These are phyloP conservation scores for Coniochaeta sp. DNA, from an alignment of 2,329 filamentous ascomycete species.

Conservation along the genomic window DNA sequence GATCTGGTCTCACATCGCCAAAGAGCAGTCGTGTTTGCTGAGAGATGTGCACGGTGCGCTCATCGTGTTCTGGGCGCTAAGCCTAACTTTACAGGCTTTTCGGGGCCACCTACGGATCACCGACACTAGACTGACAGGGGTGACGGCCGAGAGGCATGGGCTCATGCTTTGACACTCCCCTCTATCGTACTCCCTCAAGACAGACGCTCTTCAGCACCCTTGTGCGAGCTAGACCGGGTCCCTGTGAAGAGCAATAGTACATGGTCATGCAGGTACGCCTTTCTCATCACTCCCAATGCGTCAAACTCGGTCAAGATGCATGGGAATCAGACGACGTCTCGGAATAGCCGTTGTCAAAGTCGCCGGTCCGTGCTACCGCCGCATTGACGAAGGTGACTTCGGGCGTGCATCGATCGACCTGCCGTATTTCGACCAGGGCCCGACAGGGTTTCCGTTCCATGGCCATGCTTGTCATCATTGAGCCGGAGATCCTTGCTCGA, in stretches of 20 bases:
- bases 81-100: background rate
- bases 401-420: conserved; percentile 1
- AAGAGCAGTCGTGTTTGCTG: too few relatives aligned
- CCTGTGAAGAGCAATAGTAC: background rate
- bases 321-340: background rate
- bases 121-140: too few relatives aligned
- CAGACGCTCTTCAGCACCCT: background rate
- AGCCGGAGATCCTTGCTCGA: conserved; percentile 2
- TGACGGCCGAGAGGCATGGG: too few relatives aligned
- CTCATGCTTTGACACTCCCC: too few relatives aligned
- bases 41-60: background rate
- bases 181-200: background rate
- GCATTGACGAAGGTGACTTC: background rate
- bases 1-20: background rate
- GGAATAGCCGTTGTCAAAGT: background rate
- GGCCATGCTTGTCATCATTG: conserved; percentile 5
- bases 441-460: conserved; percentile 2
- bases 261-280: background rate
- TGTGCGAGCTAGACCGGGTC: background rate
- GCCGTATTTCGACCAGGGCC: conserved; percentile 6
- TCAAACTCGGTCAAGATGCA: background rate
- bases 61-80: background rate
- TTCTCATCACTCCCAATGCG: background rate
- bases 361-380: conserved; percentile 5
- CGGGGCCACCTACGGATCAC: background rate